Evolutionary conservation across 2,329 filamentous ascomycete genomes (phyloP), one percentile per base, ranked within the genome.

Genomic region (Nothomitra cinnamomea): DNA sequence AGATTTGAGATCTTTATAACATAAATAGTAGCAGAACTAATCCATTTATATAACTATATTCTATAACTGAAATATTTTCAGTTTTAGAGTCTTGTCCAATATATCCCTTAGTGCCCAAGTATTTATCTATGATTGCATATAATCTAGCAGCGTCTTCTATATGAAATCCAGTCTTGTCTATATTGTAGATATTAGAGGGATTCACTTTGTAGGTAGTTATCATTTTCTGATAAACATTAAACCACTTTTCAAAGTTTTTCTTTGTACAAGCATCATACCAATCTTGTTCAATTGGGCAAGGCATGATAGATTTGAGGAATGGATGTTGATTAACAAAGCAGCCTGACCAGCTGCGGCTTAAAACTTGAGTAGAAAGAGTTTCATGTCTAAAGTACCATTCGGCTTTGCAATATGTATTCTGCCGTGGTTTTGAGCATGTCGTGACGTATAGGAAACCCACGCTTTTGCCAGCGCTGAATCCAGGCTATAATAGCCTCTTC

Each of bases 1-100:
- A 17, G 21, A 8, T 24, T 17, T 47, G 7, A 10, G 7, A 7
- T 17, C 10, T 47, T 7, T 7, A 47, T 7, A 47, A 7, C 7
- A 47, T 47, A 7, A 47, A 10, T 24, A 35, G 52, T 24, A 43
- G 56, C 4, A 58, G 41, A 1, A 25, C 51, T 51, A 25, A 57
- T 8, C 56, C 50, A 6, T 35, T 12, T 22, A 52, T 19, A 22
- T 43, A 55, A 7, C 56, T 55, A 53, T 21, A 56, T 32, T 60
- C 32, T 48, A 60, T 59, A 22, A n/a, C 48, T 21, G 50, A 57
- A 4, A 60, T 54, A 52, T 17, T n/a, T n/a, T n/a, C n/a, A n/a
- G n/a, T n/a, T n/a, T n/a, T n/a, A n/a, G n/a, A n/a, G n/a, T n/a
- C n/a, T 53, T 60, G 54, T 25, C 51, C 52, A 17, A 54, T 24